Conservation (phyloP, 352 stramenopile species). For the Phytopythium chamaehyphon region DNA sequence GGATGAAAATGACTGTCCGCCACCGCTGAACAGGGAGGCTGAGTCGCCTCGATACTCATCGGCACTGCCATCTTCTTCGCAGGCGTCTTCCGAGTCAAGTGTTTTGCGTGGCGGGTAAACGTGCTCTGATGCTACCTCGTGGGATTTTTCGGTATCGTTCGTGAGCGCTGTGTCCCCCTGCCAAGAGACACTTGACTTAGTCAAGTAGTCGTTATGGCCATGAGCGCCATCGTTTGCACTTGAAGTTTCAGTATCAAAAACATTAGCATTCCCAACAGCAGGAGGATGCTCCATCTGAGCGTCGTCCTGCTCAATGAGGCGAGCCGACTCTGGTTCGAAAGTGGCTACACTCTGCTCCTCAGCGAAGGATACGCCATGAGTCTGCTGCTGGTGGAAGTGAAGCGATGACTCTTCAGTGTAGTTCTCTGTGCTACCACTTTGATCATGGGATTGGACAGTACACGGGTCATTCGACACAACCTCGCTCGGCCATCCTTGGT, state of each 20-base stretch:
- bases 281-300: not conserved
- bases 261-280: not conserved
- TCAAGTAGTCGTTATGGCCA: not conserved
- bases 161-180: not conserved
- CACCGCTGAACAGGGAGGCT: slow-evolving; percentile 1
- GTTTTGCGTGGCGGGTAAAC: not conserved
- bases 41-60: slow-evolving; percentile 8
- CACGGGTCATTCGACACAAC: too few species aligned
- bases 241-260: not conserved
- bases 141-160: not conserved
- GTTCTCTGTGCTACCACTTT: too few species aligned
- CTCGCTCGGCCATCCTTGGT: too few species aligned
- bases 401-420: not conserved
- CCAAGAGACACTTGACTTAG: slow-evolving; percentile 3
- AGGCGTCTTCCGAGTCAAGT: not conserved
- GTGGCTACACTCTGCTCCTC: not conserved
- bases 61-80: not conserved
- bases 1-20: slow-evolving; percentile 5
- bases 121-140: not conserved
- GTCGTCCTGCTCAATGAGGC: not conserved
- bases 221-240: not conserved
- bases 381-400: not conserved
- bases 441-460: too few species aligned
- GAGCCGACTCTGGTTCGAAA: not conserved
- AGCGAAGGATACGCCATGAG: slow-evolving; percentile 4